Conservation (phyloP, 2,329 filamentous ascomycete species). For the Hansfordia pulvinata region DNA sequence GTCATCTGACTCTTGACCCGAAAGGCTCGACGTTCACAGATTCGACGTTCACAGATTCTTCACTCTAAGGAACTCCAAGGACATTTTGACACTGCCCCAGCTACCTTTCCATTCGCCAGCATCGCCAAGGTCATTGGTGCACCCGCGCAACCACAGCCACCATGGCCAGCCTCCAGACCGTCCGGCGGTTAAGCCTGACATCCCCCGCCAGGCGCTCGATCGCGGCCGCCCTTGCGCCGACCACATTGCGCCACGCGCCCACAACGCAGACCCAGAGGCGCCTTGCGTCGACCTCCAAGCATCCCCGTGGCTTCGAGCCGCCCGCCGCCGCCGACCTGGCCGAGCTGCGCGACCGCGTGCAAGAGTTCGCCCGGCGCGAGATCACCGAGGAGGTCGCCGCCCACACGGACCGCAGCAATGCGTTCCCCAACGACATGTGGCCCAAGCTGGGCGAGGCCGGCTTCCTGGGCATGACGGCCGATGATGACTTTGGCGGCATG, state of each 20-base stretch:
- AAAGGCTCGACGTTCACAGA: no score
- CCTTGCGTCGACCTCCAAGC: slow-evolving; percentile 36
- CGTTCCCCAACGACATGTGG: slow-evolving; percentile 88
- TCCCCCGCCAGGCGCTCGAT: no score
- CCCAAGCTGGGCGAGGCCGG: slow-evolving; percentile 82
- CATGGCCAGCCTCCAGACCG: no score
- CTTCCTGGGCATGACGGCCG: slow-evolving; percentile 83
- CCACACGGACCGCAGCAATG: slow-evolving; percentile 72
- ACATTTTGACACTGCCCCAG: no score
- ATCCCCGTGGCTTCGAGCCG: slow-evolving; percentile 48
- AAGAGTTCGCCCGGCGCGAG: slow-evolving; percentile 81
- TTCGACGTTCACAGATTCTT: no score
- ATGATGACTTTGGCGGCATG: slow-evolving; percentile 81
- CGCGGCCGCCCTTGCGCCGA: no score
- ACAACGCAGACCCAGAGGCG: slow-evolving; percentile 27
- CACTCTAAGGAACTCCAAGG: no score
- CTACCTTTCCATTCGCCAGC: no score
- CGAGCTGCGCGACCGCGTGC: slow-evolving; percentile 71
- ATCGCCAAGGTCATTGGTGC: no score
- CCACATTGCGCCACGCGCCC: slow-evolving; percentile 24
- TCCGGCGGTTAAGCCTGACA: no score
- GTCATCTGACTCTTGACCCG: no score
- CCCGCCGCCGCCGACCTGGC: slow-evolving; percentile 61
- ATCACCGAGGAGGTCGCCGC: slow-evolving; percentile 74
- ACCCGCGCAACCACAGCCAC: no score